Conservation (phyloP, 179 eudicot species). For the Corrigiola litoralis region DNA sequence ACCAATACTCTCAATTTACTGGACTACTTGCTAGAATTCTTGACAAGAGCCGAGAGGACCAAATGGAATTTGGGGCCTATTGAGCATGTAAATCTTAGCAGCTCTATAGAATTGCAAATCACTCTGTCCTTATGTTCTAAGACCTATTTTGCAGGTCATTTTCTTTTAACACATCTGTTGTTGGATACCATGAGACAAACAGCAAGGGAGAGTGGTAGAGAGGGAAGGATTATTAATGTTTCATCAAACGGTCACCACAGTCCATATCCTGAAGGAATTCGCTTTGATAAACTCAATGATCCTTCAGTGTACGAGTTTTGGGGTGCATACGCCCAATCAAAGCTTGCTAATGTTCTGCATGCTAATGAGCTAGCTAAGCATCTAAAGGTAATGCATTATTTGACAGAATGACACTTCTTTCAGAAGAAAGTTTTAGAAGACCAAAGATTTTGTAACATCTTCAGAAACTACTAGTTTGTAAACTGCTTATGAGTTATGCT, state of each 20-base stretch:
- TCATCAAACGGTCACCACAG: slow-evolving; percentile 66
- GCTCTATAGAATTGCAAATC: no score
- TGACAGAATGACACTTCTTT: not conserved
- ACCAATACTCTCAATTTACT: no score
- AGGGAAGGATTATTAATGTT: slow-evolving; percentile 79
- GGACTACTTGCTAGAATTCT: not conserved
- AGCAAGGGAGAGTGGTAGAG: slow-evolving; percentile 53
- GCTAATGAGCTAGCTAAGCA: slow-evolving; percentile 76
- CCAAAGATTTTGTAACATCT: no score
- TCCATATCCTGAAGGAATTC: slow-evolving; percentile 51
- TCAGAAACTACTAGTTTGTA: no score
- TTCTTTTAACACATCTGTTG: slow-evolving; percentile 65
- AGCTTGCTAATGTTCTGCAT: slow-evolving; percentile 74
- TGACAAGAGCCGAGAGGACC: no score
- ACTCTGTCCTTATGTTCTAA: no score
- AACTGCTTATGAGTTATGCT: not conserved
- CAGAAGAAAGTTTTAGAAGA: not conserved
- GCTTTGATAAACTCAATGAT: slow-evolving; percentile 56
- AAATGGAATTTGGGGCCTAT: no score
- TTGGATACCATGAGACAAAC: slow-evolving; percentile 81
- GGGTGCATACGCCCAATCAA: slow-evolving; percentile 83
- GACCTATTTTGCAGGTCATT: slow-evolving; percentile 49
- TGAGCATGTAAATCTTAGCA: no score
- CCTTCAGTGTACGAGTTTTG: slow-evolving; percentile 29
- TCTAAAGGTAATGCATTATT: slow-evolving; percentile 40